Evolutionary conservation across 2,329 filamentous ascomycete species (phyloP), one percentile per base, ranked within the genome.

Genomic region (Lachnellula hyalina): DNA sequence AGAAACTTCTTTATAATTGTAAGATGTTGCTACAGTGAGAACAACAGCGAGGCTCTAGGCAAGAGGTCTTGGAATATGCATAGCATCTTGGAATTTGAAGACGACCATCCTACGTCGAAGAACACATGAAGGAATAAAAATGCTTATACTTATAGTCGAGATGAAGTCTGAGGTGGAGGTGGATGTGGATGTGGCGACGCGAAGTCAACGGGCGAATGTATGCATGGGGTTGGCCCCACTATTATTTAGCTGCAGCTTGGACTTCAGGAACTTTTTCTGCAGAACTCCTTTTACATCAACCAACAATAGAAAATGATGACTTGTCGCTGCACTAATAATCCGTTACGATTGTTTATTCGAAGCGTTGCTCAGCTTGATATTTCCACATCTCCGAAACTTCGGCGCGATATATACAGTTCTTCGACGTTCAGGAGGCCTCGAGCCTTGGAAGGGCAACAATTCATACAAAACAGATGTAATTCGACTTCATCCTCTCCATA

Each of bases 301-400:
- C 21, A 41, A 21, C n/a, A 51, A 34, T 36, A 52, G 28, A 35
- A 41, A 45, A 48, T 55, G 45, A 69, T 69, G 67, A 47, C 59
- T 61, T 68, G 67, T 55, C 58, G 55, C 23, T 69, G 66, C 49
- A 61, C 53, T 23, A 44, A 48, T 21, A 65, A 65, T 47, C 61
- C 58, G 14, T 56, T 69, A n/a, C 53, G 56, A 52, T 46, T 63
- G 2, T 69, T 69, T 45, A 61, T 69, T 23, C 62, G 66, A 51
- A 65, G 56, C 56, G 51, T 69, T 45, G 57, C 66, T 15, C 63
- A 67, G 35, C 52, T 69, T 34, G 65, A 69, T 52, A 23, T 68
- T n/a, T 50, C 61, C 36, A 25, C 6, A 4, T 15, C 23, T 7
- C 11, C 28, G 32, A 45, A 47, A 21, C 7, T 11, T 5, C 44